phyloP scores from a whole-genome alignment of 352 stramenopile genomes.

The Elongisporangium prolatum region DNA sequence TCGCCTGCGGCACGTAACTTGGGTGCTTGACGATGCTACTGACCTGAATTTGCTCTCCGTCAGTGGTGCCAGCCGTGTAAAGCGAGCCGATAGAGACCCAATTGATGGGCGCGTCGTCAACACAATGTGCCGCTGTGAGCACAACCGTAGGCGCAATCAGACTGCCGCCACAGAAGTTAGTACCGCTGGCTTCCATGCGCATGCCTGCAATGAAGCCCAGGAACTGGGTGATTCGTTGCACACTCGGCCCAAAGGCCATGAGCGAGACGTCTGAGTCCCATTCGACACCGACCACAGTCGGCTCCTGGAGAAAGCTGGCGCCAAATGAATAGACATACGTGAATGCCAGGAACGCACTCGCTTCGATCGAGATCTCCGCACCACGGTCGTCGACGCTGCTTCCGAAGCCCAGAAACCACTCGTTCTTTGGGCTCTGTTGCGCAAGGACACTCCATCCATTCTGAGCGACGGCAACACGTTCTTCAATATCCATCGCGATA shows the following conservation, averaged over 20 bases:
- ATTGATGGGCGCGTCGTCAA: conserved; percentile 6
- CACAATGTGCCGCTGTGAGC: conserved; percentile 15
- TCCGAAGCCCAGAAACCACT: not conserved
- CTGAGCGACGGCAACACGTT: not conserved
- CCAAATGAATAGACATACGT: not conserved
- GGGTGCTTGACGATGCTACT: conserved; percentile 16
- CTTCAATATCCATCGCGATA: not conserved
- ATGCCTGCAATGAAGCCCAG: conserved; percentile 5
- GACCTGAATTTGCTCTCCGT: conserved; percentile 25
- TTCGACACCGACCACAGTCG: not conserved
- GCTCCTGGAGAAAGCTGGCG: not conserved
- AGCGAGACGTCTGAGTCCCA: not conserved
- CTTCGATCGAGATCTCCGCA: not conserved
- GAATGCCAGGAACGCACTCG: not conserved
- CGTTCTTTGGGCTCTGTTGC: not conserved
- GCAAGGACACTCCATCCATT: not conserved
- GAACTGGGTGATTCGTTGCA: not conserved
- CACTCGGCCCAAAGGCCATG: conserved; percentile 3
- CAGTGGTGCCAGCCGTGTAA: conserved; percentile 8
- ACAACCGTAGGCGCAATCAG: conserved; percentile 12
- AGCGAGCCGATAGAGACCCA: conserved; percentile 22
- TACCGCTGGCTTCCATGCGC: conserved; percentile 4
- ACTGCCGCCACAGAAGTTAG: conserved; percentile 11
- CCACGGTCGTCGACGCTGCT: not conserved
- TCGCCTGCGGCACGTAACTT: conserved; percentile 6